Conservation (phyloP, 2,329 filamentous ascomycete species). For the Hirsutella rhossiliensis region DNA sequence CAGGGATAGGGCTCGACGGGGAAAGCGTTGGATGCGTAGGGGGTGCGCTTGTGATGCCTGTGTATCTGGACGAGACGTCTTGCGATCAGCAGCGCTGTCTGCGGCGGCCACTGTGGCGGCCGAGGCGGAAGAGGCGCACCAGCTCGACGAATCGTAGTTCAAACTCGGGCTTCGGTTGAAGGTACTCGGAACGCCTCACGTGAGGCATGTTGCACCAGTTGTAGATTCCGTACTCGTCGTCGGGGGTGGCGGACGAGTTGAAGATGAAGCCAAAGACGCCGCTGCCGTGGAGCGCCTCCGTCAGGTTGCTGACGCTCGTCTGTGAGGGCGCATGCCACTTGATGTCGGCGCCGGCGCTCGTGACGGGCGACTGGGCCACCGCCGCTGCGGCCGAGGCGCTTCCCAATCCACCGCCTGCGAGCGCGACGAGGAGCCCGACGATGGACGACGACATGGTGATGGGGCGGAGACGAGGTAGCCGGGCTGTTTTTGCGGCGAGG, state of each 20-base stretch:
- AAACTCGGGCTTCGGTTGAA: constrained; percentile 39
- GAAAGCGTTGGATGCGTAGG: constrained; percentile 67
- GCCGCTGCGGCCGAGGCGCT: background rate
- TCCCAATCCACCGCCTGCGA: background rate
- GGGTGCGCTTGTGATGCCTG: constrained; percentile 75
- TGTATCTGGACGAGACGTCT: constrained; percentile 43
- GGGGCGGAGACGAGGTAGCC: no score
- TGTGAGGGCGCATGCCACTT: constrained; percentile 46
- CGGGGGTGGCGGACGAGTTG: constrained; percentile 49
- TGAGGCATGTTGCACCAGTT: constrained; percentile 89
- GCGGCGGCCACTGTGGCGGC: background rate
- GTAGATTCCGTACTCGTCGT: constrained; percentile 48
- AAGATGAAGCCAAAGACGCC: constrained; percentile 67
- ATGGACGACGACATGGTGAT: background rate
- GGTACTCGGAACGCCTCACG: constrained; percentile 56
- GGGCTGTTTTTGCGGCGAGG: no score
- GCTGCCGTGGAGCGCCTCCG: constrained; percentile 39
- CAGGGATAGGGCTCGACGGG: constrained; percentile 61
- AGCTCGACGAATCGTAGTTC: constrained; percentile 65
- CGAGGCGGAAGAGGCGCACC: constrained; percentile 25
- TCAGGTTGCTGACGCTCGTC: constrained; percentile 49
- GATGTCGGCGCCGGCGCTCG: constrained; percentile 20
- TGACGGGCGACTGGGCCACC: background rate
- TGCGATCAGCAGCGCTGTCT: no score
- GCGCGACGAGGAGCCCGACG: background rate